phyloP scores from a whole-genome alignment of 345 rosid genomes.

The Hypericum androsaemum region DNA sequence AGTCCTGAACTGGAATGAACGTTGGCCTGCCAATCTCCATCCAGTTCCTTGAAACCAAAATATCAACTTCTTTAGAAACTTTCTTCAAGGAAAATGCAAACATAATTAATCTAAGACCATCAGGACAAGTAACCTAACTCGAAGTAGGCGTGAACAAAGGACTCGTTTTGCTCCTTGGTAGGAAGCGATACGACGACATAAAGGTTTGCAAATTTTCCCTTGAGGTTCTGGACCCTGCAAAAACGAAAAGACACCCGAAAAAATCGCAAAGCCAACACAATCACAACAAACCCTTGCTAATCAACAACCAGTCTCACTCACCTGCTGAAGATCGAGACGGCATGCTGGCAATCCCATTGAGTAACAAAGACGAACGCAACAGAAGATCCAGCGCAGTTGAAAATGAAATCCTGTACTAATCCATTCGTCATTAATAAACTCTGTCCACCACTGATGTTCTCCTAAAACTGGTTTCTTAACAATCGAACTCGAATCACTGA shows the following conservation, averaged over 20 bases:
- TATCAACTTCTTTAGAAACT: background rate
- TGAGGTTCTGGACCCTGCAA: slow-evolving; percentile 55
- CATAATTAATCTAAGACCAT: background rate
- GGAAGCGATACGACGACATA: slow-evolving; percentile 55
- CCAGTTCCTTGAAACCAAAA: slow-evolving; percentile 34
- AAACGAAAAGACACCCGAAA: too few species aligned
- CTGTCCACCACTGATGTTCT: background rate
- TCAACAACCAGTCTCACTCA: slow-evolving; percentile 4
- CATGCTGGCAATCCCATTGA: slow-evolving; percentile 45
- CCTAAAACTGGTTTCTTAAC: too few species aligned
- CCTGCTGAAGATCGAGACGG: slow-evolving; percentile 52
- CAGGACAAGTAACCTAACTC: slow-evolving; percentile 38
- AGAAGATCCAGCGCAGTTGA: slow-evolving; percentile 84
- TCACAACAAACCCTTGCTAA: too few species aligned
- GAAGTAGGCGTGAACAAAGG: slow-evolving; percentile 69
- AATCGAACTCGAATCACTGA: too few species aligned
- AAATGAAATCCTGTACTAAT: slow-evolving; percentile 54
- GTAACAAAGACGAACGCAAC: slow-evolving; percentile 78
- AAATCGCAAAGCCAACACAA: too few species aligned
- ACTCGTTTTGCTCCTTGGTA: slow-evolving; percentile 53
- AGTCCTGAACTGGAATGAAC: slow-evolving; percentile 67
- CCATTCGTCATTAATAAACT: background rate
- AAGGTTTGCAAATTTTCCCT: slow-evolving; percentile 61
- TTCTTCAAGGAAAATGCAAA: background rate
- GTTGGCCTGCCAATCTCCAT: slow-evolving; percentile 87